Base-by-base conservation (phyloP, 441 rosid genomes). In the Gossypium schwendimanii region DNA sequence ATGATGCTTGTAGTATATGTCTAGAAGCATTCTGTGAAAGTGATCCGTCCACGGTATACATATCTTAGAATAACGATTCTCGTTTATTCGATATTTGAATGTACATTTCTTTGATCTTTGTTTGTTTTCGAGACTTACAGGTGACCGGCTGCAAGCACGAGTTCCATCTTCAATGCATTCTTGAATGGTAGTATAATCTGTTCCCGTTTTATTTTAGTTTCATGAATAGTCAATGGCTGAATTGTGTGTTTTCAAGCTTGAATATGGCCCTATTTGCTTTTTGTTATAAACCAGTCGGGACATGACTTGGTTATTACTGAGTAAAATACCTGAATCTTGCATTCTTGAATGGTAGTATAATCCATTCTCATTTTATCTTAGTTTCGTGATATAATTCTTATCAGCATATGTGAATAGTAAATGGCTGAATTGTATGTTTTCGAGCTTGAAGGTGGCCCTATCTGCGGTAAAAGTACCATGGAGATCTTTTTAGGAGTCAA, bases 1-100 rank as follows among this genome's bases (percentile, higher is more conserved):
- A 94, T 75, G 97, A 94, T 76, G 85, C 97, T 49, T 94, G 98
- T 84, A 94, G 98, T 86, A 94, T 94, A 26, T 94, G 98, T 79
- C 97, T 94, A 31, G 98, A 94, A 81, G 84, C 69, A 62, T 94
- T 94, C 66, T 84, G 84, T 44, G 96, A 94, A 24, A 86, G 84
- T 50, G 97, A 92, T 77, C 98, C 98, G 28, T 89, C 98, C 2
- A 83, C 97, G 74, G 98, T 94, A 85, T 65, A 72, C 73, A 3
- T 14, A n/a, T 58, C 3, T 24, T 15, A 7, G 14, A 17, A 18
- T 21, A 3, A 69, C 2, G 0, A 2, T 28, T 50, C 18, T 72
- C 68, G 55, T 0, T 60, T 69, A 0, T 28, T 33, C 6, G 24
- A 45, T 53, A 26, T 81, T 50, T 67, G 28, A 63, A 69, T 72